Base-by-base conservation (phyloP, 148 eudicot genomes). In the Silene latifolia region DNA sequence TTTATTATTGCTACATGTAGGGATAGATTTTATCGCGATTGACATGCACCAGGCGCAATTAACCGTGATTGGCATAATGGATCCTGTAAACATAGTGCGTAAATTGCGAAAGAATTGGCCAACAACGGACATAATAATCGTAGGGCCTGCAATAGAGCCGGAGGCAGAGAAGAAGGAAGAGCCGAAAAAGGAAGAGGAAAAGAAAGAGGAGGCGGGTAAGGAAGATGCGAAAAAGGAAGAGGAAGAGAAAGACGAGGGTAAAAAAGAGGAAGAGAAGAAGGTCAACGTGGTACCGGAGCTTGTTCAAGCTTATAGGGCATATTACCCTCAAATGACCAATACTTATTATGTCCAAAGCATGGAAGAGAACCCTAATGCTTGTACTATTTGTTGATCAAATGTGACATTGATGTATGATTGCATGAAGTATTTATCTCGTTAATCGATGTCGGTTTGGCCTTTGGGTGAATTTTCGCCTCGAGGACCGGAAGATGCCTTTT, bases 361-460 rank as follows among this genome's bases (percentile, higher is more conserved):
- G 64, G 96, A 90, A 77, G 96, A 90, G 76, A 88, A 90, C 71
- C 96, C 96, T 1, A 90, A 87, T 77, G 89, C 90, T 66, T 90
- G 96, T 69, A 68, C 75, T 23, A 87, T 90, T 27, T 85, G 81
- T 58, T 90, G 79, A 83, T 48, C 0, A 51, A 51, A 51, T 51
- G 56, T 51, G 56, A 39, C 18, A 12, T 51, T 51, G 1, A 48
- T 39, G 8, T 39, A 6, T 32, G 35, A 32, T 32, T 32, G 35
- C 3, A 32, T 39, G 44, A 39, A 39, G 44, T 39, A 39, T 39
- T 8, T 39, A 39, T 7, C 44, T 39, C 9, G 44, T 39, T 39
- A 39, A 39, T 39, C 44, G 44, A 39, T 39, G 44, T 39, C 44
- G 44, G 8, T 39, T 39, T 7, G 44, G 8, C 8, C 9, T 39